A percentile compares a stretch with the other conserved stretches of the same genome.
These are phyloP conservation scores for Dimargaris verticillata DNA, from an alignment of 192 early-diverging fungal species.

Conservation along the genomic window DNA sequence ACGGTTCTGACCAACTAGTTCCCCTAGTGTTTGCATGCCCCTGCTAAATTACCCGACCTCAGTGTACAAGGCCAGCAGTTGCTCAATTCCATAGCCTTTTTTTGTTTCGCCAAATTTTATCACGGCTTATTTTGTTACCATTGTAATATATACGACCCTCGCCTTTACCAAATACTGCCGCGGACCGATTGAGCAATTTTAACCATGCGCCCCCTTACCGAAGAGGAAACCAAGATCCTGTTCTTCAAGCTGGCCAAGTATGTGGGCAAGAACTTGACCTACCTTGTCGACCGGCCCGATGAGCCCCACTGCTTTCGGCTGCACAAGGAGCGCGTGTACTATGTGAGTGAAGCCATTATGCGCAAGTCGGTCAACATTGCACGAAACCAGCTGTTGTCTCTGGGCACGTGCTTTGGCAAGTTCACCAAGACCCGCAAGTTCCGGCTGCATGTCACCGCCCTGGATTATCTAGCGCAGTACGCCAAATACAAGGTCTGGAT, in stretches of 20 bases:
- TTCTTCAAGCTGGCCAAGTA: constrained; percentile 98
- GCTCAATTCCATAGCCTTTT: no score
- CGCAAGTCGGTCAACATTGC: constrained; percentile 64
- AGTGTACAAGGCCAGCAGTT: no score
- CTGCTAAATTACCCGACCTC: no score
- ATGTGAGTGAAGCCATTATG: constrained; percentile 91
- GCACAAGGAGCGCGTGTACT: constrained; percentile 90
- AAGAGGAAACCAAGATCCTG: constrained; percentile 91
- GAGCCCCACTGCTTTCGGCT: constrained; percentile 94
- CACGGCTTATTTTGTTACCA: no score
- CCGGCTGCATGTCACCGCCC: constrained; percentile 79
- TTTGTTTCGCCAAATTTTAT: no score
- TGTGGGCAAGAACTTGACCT: constrained; percentile 89
- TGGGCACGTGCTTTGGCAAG: constrained; percentile 97
- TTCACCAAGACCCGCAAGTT: constrained; percentile 98
- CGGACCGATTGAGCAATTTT: background rate
- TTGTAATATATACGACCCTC: no score
- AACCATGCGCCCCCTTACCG: constrained; percentile 87
- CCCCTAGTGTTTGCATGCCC: no score
- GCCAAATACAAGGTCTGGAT: constrained; percentile 98
- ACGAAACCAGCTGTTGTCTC: constrained; percentile 71
- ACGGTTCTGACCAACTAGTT: no score
- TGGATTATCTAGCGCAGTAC: constrained; percentile 87
- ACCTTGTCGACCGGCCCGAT: constrained; percentile 86
- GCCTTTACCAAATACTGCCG: no score